Evolutionary conservation across 805 yeast genomes (phyloP).

Genomic region (Clavispora asparagi): DNA sequence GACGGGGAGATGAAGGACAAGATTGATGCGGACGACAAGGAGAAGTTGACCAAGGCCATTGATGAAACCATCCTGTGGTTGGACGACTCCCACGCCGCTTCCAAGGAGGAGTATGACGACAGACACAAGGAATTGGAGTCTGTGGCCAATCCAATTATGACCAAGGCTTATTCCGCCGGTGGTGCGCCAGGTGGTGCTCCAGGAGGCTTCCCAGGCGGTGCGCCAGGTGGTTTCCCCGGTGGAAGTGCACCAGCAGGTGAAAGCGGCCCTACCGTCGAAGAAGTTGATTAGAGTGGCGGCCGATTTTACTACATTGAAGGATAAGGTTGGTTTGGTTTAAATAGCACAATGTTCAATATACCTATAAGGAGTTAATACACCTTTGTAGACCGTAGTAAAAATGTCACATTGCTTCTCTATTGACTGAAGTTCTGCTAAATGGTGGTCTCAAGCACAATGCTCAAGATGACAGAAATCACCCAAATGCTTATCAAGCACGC

Average conservation of each 20-base stretch:
- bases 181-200: slow-evolving; percentile 23
- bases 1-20: slow-evolving; percentile 23
- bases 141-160: slow-evolving; percentile 36
- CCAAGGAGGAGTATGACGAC: slow-evolving; percentile 37
- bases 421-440: slow-evolving; percentile 1
- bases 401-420: too few species aligned
- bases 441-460: slow-evolving; percentile 17
- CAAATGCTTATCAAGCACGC: slow-evolving; percentile 25
- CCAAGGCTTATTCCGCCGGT: slow-evolving; percentile 26
- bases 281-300: slow-evolving; percentile 6
- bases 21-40: slow-evolving; percentile 8
- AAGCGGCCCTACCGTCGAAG: slow-evolving; percentile 16
- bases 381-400: too few species aligned
- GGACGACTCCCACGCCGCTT: slow-evolving; percentile 33
- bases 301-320: neutral
- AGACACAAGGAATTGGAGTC: slow-evolving; percentile 37
- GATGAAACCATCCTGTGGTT: slow-evolving; percentile 25
- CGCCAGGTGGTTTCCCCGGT: slow-evolving; percentile 10
- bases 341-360: neutral
- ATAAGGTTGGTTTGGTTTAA: neutral
- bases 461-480: slow-evolving; percentile 22
- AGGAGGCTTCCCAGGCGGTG: slow-evolving; percentile 18
- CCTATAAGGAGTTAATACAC: neutral
- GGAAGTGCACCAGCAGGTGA: slow-evolving; percentile 20
- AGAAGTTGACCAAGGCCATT: slow-evolving; percentile 7